Percentiles rank a stretch among this genome's conserved stretches.
Conservation (phyloP, 306 rosid genomes). For the Ormosia emarginata region DNA sequence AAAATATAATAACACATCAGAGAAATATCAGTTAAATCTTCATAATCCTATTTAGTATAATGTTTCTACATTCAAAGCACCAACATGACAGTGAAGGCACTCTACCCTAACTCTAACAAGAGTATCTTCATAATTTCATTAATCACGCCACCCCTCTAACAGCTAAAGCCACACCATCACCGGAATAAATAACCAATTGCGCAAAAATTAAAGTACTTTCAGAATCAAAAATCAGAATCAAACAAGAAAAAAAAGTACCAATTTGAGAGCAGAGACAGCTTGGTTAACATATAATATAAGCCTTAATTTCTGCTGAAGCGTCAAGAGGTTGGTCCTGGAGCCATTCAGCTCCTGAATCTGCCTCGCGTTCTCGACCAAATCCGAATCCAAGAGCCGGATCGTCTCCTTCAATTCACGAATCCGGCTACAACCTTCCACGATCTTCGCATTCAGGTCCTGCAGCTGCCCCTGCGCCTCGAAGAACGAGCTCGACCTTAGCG, state of each 20-base stretch:
- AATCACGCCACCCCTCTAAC: background rate
- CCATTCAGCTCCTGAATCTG: slow-evolving; percentile 81
- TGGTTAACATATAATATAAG: slow-evolving; percentile 92
- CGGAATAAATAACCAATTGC: background rate
- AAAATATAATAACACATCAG: background rate
- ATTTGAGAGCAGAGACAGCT: slow-evolving; percentile 87
- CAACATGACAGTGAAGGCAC: background rate
- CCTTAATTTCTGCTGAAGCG: slow-evolving; percentile 79
- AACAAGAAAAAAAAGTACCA: slow-evolving; percentile 44
- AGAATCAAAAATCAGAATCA: background rate
- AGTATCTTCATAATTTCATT: background rate
- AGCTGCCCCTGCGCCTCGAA: slow-evolving; percentile 96
- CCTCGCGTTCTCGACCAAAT: slow-evolving; percentile 82
- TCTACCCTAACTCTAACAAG: background rate
- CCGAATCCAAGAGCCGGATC: slow-evolving; percentile 74
- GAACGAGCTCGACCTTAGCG: slow-evolving; percentile 93
- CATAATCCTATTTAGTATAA: background rate
- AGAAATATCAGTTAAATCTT: background rate
- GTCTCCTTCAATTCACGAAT: slow-evolving; percentile 82
- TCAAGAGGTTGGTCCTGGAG: slow-evolving; percentile 69
- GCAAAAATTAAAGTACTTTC: background rate
- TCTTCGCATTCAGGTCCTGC: slow-evolving; percentile 82
- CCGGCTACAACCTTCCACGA: slow-evolving; percentile 75
- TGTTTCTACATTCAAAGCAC: background rate
- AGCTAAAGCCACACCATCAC: background rate